Evolutionary conservation across 345 rosid species (phyloP).

Genomic region (Corymbia maculata): DNA sequence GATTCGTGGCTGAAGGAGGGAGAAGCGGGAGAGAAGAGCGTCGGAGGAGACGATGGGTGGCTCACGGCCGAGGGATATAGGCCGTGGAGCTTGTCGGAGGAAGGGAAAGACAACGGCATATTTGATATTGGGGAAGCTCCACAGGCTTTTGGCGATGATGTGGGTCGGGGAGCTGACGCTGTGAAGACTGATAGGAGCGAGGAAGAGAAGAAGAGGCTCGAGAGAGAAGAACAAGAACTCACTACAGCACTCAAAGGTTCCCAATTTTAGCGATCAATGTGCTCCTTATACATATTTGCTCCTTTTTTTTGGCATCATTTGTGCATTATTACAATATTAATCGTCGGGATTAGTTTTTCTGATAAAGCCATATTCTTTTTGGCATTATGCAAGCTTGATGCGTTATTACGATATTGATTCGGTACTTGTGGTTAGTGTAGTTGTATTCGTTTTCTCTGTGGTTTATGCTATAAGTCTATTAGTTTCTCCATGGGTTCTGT

Average conservation of each 20-base stretch:
- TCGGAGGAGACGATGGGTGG: conserved; percentile 16
- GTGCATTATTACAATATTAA: not conserved
- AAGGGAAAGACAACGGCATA: conserved; percentile 16
- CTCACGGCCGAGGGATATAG: conserved; percentile 11
- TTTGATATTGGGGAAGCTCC: conserved; percentile 28
- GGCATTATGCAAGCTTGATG: not conserved
- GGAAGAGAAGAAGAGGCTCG: conserved; percentile 33
- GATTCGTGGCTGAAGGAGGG: conserved; percentile 24
- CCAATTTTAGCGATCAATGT: not conserved
- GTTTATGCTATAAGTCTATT: not conserved
- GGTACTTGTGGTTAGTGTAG: not conserved
- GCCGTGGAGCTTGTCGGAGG: conserved; percentile 43
- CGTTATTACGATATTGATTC: not conserved
- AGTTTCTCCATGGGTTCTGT: not conserved
- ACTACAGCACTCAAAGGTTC: conserved; percentile 47
- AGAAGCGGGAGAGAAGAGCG: not conserved
- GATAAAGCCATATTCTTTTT: not conserved
- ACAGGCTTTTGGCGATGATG: not conserved
- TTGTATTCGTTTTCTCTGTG: not conserved
- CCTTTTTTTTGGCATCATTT: not conserved
- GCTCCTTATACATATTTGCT: not conserved
- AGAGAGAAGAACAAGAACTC: conserved; percentile 57
- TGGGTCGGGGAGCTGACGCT: not conserved
- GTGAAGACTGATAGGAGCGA: conserved; percentile 12
- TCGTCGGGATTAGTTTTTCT: not conserved